Conservation (phyloP, 139 green algal species). For the Volvox africanus region DNA sequence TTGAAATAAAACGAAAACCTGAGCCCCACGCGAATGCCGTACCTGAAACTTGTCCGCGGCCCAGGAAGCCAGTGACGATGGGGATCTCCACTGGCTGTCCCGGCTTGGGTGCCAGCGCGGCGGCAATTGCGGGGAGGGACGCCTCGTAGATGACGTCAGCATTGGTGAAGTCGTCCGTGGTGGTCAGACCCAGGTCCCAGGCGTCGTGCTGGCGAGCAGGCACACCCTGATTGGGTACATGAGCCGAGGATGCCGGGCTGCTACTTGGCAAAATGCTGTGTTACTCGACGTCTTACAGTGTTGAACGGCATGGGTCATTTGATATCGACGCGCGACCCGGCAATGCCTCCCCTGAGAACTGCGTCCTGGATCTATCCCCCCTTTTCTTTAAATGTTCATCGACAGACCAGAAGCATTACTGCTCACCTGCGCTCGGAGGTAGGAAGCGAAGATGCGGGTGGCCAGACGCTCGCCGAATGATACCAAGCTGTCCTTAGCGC, state of each 20-base stretch:
- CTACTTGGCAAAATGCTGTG: no score
- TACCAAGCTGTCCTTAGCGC: constrained; percentile 94
- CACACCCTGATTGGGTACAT: constrained; percentile 62
- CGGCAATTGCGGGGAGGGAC: constrained; percentile 52
- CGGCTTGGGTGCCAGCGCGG: constrained; percentile 30
- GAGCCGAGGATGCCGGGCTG: no score
- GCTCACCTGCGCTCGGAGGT: constrained; percentile 50
- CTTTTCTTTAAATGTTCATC: no score
- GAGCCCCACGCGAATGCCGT: neutral
- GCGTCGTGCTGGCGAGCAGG: constrained; percentile 89
- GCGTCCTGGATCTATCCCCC: no score
- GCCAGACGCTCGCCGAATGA: constrained; percentile 98
- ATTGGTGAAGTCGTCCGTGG: constrained; percentile 95
- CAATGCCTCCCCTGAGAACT: no score
- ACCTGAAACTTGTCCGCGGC: constrained; percentile 71
- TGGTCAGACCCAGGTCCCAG: constrained; percentile 89
- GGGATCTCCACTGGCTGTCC: constrained; percentile 68
- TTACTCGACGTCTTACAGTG: no score
- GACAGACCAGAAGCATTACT: no score
- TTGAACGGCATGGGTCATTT: no score
- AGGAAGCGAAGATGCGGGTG: constrained; percentile 94
- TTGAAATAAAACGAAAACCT: no score
- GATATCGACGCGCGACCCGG: no score
- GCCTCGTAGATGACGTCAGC: constrained; percentile 74
- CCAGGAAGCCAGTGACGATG: constrained; percentile 97